Percentiles rank a stretch among this genome's conserved stretches.
Conservation (phyloP, 2,329 filamentous ascomycete species). For the Leptographium lundbergii region DNA sequence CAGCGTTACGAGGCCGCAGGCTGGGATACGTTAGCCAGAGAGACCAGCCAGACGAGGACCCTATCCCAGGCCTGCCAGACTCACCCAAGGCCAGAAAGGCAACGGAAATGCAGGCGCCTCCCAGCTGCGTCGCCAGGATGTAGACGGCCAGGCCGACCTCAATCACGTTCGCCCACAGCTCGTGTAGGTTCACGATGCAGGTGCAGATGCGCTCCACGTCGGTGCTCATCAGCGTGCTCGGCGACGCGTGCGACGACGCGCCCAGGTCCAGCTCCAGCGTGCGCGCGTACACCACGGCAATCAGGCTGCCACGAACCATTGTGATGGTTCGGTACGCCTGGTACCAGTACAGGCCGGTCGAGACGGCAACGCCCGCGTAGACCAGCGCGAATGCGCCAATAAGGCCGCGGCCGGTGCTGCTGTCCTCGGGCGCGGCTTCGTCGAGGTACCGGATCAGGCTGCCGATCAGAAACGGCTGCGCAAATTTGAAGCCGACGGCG, state of each 20-base stretch:
- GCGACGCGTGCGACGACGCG: background rate
- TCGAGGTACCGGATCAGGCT: conserved; percentile 21
- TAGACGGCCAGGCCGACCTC: conserved; percentile 22
- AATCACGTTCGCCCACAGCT: conserved; percentile 24
- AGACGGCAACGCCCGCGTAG: conserved; percentile 27
- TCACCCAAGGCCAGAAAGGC: background rate
- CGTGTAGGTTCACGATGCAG: conserved; percentile 22
- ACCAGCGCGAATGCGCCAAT: conserved; percentile 23
- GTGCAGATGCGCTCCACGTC: conserved; percentile 26
- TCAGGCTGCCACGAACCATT: conserved; percentile 4
- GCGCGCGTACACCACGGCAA: conserved; percentile 1
- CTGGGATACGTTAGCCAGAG: background rate
- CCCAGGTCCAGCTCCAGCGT: conserved; percentile 1
- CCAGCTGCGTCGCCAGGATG: conserved; percentile 21
- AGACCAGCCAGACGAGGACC: too few relatives aligned
- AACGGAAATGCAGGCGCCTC: conserved; percentile 17
- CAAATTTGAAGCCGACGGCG: conserved; percentile 23
- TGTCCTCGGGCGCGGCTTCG: conserved; percentile 12
- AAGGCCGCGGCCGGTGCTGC: conserved; percentile 18
- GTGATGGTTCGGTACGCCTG: conserved; percentile 8
- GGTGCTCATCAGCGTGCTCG: conserved; percentile 21
- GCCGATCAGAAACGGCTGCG: conserved; percentile 23
- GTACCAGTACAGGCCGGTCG: conserved; percentile 23
- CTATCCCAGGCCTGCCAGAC: background rate
- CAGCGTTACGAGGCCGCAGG: background rate